A percentile compares a stretch with the other conserved stretches of the same genome.
Conservation (phyloP, 2,329 filamentous ascomycete genomes). For the Cordyceps cateniannulata region DNA sequence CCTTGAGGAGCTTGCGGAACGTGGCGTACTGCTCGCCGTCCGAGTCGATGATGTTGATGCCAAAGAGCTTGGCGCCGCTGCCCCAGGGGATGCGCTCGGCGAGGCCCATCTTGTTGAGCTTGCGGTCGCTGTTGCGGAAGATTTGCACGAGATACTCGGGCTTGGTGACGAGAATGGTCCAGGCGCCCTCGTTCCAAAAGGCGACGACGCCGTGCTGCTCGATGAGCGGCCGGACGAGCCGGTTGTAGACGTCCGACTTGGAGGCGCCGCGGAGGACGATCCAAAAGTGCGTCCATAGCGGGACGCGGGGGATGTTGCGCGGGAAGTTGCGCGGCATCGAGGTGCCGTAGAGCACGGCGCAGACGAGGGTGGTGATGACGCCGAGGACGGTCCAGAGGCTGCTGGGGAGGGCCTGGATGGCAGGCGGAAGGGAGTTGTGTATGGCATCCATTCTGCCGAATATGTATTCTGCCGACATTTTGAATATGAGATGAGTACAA, state of each 20-base stretch:
- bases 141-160: conserved; percentile 3
- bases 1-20: conserved; percentile 1
- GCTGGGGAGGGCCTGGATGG: background rate
- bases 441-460: background rate
- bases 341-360: background rate
- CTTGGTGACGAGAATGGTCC: background rate
- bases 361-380: background rate
- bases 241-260: background rate
- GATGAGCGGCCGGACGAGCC: background rate
- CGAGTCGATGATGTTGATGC: conserved; percentile 5
- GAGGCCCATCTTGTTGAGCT: background rate
- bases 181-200: background rate
- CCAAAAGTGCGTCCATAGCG: background rate
- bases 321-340: conserved; percentile 5
- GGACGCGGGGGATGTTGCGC: background rate
- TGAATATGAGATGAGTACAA: background rate
- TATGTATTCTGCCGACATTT: too few relatives aligned
- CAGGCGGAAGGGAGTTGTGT: too few relatives aligned
- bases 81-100: background rate
- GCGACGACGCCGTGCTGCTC: conserved; percentile 4
- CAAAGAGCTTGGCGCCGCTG: background rate
- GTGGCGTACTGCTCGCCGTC: background rate
- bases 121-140: background rate
- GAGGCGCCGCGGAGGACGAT: background rate
- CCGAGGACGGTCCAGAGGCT: background rate